phyloP scores from a whole-genome alignment of 2,329 filamentous ascomycete genomes.

The Chaetomiaceae sp. region DNA sequence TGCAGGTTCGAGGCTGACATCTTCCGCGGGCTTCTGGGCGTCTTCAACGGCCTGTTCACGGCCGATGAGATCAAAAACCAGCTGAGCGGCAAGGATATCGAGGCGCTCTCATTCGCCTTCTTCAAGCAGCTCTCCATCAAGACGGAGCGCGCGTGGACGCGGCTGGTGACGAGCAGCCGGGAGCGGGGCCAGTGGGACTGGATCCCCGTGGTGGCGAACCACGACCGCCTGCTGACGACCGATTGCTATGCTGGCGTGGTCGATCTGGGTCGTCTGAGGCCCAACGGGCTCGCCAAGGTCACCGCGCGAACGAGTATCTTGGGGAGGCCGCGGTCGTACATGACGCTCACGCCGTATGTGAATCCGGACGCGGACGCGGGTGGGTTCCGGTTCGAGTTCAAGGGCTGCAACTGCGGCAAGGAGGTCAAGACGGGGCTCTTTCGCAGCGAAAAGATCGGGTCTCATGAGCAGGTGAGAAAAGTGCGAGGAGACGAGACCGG shows the following conservation, averaged over 20 bases:
- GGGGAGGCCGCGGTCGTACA: not conserved
- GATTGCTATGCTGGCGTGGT: constrained; percentile 12
- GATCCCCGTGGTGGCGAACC: constrained; percentile 9
- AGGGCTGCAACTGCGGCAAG: constrained; percentile 10
- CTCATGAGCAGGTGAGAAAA: not conserved
- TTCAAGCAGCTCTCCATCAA: constrained; percentile 12
- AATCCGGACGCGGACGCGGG: not conserved
- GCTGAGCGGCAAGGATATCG: constrained; percentile 1
- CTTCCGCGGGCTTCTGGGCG: constrained; percentile 9
- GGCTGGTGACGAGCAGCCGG: constrained; percentile 4
- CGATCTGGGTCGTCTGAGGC: constrained; percentile 2
- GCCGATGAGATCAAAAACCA: not conserved
- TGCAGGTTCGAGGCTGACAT: constrained; percentile 13
- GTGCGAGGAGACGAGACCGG: constrained; percentile 10
- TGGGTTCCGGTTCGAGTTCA: constrained; percentile 6
- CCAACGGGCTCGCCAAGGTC: not conserved
- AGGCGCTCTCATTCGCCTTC: constrained; percentile 7
- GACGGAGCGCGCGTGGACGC: constrained; percentile 10
- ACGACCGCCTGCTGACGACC: constrained; percentile 1
- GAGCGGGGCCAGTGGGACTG: constrained; percentile 10
- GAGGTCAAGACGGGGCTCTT: not conserved
- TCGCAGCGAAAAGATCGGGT: constrained; percentile 1
- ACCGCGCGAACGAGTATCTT: not conserved
- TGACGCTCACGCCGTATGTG: not conserved
- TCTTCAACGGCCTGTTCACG: constrained; percentile 9